Base-by-base conservation (phyloP, 176 grass and related monocot genomes). In the Oryza meyeriana region DNA sequence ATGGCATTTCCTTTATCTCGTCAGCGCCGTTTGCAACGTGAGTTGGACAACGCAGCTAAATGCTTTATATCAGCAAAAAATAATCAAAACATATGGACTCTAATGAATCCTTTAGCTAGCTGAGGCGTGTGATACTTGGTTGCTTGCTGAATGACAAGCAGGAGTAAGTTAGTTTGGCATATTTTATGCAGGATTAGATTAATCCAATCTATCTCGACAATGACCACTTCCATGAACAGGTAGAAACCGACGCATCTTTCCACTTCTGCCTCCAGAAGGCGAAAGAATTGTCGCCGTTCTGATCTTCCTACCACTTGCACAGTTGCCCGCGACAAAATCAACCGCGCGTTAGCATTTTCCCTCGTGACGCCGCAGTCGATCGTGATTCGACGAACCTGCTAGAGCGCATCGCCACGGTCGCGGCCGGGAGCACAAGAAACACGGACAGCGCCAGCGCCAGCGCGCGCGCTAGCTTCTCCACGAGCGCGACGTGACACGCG, bases 281-380 rank as follows among this genome's bases (percentile, higher is more conserved):
- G 16, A 6, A 58, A 25, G 42, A 41, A 30, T 1, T 5, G 76
- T 73, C 76, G 14, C 42, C 24, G 30, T 41, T n/a, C 22, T 61
- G 76, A 86, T 66, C 52, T 86, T 86, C 75, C 69, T 36, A 50
- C 76, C 25, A 7, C 74, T 77, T 72, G 48, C 48, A 55, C 48
- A 17, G 40, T 11, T 10, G 1, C 45, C 4, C 4, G 20, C 50
- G 84, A 80, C 76, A 20, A 30, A 26, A 57, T 66, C 57, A 72
- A 39, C 72, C 6, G 10, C 32, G 26, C 58, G 30, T 40, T 36
- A 29, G 10, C 28, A 36, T 2, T 55, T 8, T 71, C 63, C 73
- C 36, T 71, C 75, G 75, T 33, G 74, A 69, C 65, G 30, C 61
- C 10, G 76, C 14, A 24, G 24, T 24, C 52, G 5, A 57, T 6